Evolutionary conservation across 1,284 basidiomycete species (phyloP), one percentile per base, ranked within the genome.

Genomic region (Coriolopsis trogii): DNA sequence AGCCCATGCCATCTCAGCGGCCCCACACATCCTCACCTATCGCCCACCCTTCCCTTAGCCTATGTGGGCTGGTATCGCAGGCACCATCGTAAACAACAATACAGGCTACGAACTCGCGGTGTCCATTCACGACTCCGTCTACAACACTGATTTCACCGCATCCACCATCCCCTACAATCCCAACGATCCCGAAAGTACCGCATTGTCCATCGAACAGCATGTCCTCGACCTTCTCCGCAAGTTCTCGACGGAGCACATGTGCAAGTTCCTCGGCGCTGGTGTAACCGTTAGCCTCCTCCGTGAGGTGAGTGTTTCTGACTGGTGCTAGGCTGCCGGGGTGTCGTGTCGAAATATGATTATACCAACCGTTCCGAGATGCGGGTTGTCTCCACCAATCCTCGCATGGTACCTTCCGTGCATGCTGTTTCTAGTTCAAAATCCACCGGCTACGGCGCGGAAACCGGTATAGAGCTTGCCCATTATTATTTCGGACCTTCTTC

Each of bases 51-150:
- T 41, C 16, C 7, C 8, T 4, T 39, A 90, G 88, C 85, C 89
- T 18, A 90, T 91, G 89, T 91, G 89, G 87, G 87, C 84, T 53
- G 89, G 87, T 66, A 77, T 90, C 46, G 84, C 87, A 7, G 86
- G 85, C 39, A 72, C 71, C 26, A 61, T 81, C 38, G 67, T 82
- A 62, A 77, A 81, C 63, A 83, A 82, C 66, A 80, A 79, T 47
- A 76, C 74, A 46, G 72, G 77, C 43, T 83, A 78, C 54, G 87
- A 90, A 69, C 71, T 91, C 65, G 84, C 87, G 28, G 76, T 91
- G 63, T 87, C 87, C 49, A 76, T 91, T 45, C 87, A 91, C 67
- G 89, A 91, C 68, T 88, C 85, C 13, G 86, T 91, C 63, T 91
- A 91, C 69, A 84, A 77, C 69, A 89, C 87, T 56, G 88, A 91